phyloP scores from a whole-genome alignment of 495 filamentous ascomycete genomes.

The Aspergillus bridgeri region DNA sequence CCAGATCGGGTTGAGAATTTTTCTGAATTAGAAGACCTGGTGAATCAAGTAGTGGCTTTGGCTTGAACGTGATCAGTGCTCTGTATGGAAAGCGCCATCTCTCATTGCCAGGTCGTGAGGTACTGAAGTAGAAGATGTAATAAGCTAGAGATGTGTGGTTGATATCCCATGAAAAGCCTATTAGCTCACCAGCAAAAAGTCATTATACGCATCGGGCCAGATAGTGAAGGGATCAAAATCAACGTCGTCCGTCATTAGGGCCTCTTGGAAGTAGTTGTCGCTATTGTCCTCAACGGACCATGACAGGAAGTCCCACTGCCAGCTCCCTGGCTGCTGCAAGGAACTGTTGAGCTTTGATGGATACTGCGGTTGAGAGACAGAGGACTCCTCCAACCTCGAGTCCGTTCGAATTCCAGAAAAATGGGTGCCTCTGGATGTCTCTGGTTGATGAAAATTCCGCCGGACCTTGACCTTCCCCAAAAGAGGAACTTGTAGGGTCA shows the following conservation, averaged over 20 bases:
- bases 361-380: not conserved
- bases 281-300: conserved; percentile 12
- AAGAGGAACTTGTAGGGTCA: conserved; percentile 23
- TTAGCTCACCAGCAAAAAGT: not conserved
- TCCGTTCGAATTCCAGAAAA: not conserved
- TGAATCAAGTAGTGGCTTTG: no score
- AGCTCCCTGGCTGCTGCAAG: not conserved
- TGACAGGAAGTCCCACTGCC: conserved; percentile 9
- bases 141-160: not conserved
- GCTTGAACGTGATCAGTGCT: not conserved
- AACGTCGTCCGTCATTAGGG: conserved; percentile 3
- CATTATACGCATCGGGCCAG: not conserved
- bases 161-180: not conserved
- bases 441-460: conserved; percentile 12
- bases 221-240: not conserved
- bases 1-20: not conserved
- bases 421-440: not conserved
- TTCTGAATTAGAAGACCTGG: no score
- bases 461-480: conserved; percentile 24
- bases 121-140: no score
- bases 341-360: not conserved
- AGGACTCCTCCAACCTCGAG: not conserved
- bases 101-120: not conserved
- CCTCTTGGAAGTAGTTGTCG: conserved; percentile 8
- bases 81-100: not conserved